A percentile compares a stretch with the other conserved stretches of the same genome.
phyloP scores from a whole-genome alignment of 2,329 filamentous ascomycete genomes.

The Penicillium frequentans region DNA sequence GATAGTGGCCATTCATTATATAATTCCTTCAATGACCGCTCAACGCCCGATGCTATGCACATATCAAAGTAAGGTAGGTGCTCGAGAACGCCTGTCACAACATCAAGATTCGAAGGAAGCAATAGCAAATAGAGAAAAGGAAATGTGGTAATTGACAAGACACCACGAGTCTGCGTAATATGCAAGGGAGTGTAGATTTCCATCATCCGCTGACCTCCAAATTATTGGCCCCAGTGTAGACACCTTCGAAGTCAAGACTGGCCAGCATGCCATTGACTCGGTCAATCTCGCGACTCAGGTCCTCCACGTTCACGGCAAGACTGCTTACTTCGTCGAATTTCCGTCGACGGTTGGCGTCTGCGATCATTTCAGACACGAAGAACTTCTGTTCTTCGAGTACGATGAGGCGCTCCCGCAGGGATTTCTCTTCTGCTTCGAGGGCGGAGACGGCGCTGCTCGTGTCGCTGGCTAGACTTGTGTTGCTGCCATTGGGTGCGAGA shows the following conservation, averaged over 20 bases:
- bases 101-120: neutral
- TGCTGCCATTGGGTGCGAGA: slow-evolving; percentile 50
- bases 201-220: slow-evolving; percentile 14
- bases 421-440: slow-evolving; percentile 80
- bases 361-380: slow-evolving; percentile 83
- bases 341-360: slow-evolving; percentile 69
- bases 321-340: slow-evolving; percentile 86
- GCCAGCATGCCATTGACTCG: slow-evolving; percentile 64
- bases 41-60: slow-evolving; percentile 32
- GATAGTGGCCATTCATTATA: slow-evolving; percentile 7
- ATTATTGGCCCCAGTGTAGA: slow-evolving; percentile 39
- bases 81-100: slow-evolving; percentile 16
- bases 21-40: slow-evolving; percentile 6
- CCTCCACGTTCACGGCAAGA: slow-evolving; percentile 75
- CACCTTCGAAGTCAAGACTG: slow-evolving; percentile 63
- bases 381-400: slow-evolving; percentile 90
- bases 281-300: slow-evolving; percentile 76
- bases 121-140: neutral
- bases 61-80: slow-evolving; percentile 17
- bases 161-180: slow-evolving; percentile 3
- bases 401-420: slow-evolving; percentile 74
- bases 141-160: slow-evolving; percentile 3
- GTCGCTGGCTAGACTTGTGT: slow-evolving; percentile 53
- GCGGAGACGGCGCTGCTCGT: slow-evolving; percentile 62
- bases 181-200: neutral